Conservation (phyloP, 192 early-diverging fungal genomes). For the Backusella mclennaniae region DNA sequence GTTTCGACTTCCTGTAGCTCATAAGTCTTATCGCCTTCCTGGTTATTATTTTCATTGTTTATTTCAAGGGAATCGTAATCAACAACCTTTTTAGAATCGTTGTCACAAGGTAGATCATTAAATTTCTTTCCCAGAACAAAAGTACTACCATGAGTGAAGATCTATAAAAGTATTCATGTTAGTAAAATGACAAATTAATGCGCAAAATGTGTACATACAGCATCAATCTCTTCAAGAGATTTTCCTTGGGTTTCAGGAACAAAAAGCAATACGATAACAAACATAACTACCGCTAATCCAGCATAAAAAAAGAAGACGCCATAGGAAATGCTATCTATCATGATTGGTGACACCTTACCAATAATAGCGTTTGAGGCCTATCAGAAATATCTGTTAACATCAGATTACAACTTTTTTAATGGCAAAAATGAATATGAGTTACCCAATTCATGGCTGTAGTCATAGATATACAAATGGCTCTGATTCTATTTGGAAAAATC, state of each 20-base stretch:
- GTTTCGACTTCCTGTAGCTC: background rate
- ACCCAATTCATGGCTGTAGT: constrained; percentile 14
- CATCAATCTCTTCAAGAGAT: constrained; percentile 10
- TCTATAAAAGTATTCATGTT: background rate
- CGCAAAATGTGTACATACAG: background rate
- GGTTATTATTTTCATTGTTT: background rate
- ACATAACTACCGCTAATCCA: background rate
- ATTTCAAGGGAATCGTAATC: background rate
- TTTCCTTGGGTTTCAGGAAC: constrained; percentile 3
- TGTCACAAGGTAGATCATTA: background rate
- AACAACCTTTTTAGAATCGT: background rate
- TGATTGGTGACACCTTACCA: constrained; percentile 7
- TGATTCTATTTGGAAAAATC: constrained; percentile 4
- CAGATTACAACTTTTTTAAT: background rate
- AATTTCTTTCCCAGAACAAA: background rate
- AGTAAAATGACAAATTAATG: background rate
- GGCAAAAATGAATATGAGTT: background rate
- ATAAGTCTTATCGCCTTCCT: background rate
- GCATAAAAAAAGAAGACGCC: constrained; percentile 3
- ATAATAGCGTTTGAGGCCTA: constrained; percentile 11
- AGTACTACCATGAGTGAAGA: background rate
- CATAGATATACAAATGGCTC: constrained; percentile 9
- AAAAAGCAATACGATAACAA: background rate
- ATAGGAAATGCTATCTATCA: background rate
- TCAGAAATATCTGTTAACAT: background rate